These are phyloP conservation scores for Sporisorium sorghi DNA, from an alignment of 1,284 basidiomycete species.

Conservation along the genomic window DNA sequence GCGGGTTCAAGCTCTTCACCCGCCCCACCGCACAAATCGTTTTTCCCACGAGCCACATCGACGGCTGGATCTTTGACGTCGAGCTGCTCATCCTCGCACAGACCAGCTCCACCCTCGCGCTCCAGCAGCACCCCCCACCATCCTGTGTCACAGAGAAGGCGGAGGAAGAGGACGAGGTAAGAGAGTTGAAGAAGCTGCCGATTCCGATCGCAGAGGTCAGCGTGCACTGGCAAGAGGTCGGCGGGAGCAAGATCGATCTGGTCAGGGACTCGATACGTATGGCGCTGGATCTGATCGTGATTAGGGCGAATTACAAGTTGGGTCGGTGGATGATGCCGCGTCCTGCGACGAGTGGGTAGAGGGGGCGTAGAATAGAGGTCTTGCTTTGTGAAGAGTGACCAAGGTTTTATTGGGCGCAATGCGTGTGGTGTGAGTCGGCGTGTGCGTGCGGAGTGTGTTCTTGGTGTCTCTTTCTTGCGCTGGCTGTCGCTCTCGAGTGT, in stretches of 20 bases:
- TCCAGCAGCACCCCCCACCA: constrained; percentile 1
- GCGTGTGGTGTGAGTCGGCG: background rate
- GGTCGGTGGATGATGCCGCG: constrained; percentile 72
- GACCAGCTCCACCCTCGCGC: constrained; percentile 38
- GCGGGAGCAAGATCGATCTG: constrained; percentile 88
- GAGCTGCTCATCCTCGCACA: constrained; percentile 87
- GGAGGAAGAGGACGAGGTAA: constrained; percentile 3
- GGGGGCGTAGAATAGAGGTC: background rate
- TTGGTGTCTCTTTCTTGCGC: no score
- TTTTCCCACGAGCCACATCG: constrained; percentile 75
- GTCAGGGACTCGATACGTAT: constrained; percentile 85
- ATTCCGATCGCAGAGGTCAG: constrained; percentile 85
- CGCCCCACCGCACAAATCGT: constrained; percentile 81
- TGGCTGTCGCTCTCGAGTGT: no score
- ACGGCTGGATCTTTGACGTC: constrained; percentile 90
- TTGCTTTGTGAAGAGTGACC: background rate
- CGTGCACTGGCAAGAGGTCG: constrained; percentile 90
- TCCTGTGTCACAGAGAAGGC: background rate
- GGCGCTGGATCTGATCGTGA: constrained; percentile 84
- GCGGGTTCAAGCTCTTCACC: constrained; percentile 88
- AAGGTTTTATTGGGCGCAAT: no score
- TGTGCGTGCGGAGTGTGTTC: background rate
- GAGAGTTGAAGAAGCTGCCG: constrained; percentile 72
- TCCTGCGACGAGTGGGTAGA: constrained; percentile 8
- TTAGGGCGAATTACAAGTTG: constrained; percentile 83